Evolutionary conservation across 1,139 yeast genomes (phyloP), one percentile per base, ranked within the genome.

Genomic region (Magnusiomyces magnusii): DNA sequence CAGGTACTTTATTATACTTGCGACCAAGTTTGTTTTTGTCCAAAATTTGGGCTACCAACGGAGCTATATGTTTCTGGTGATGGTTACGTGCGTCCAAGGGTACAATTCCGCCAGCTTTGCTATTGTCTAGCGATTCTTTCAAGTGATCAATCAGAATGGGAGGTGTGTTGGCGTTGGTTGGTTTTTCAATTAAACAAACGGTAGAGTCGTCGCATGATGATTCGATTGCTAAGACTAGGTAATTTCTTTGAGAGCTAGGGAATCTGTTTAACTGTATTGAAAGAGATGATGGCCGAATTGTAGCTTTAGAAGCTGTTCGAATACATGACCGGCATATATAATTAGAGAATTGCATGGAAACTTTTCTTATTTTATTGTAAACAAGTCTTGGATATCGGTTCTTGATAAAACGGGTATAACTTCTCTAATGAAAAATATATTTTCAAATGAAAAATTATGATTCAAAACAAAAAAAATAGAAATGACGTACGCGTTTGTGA

Each of bases 161-260:
- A 0, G 81, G 73, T 39, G 71, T 66, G 0, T 69, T 68, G 23
- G 17, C 53, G 2, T 49, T 10, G 13, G n/a, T n/a, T n/a, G 61
- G 65, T 58, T 89, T 76, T 53, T 86, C 85, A 3, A 92, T 71
- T 21, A 93, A 73, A 0, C 96, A 88, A 1, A 91, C 91, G 65
- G 97, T 91, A 0, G 97, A 82, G 71, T 93, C 99, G 69, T 93
- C 99, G 69, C 99, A 95, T 0, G 97, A 90, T 0, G 96, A 84
- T 68, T 93, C 99, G 21, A 93, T 82, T 0, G 97, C 95, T 28
- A 93, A 75, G 0, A 91, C 95, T 55, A 78, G 79, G 71, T 90
- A 91, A 0, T 62, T 51, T 42, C 83, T 52, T 23, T 21, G 47
- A 3, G 36, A 39, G 19, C 44, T 25, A 19, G 7, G 44, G 44